phyloP scores from a whole-genome alignment of 441 rosid species.

The Biscutella laevigata region DNA sequence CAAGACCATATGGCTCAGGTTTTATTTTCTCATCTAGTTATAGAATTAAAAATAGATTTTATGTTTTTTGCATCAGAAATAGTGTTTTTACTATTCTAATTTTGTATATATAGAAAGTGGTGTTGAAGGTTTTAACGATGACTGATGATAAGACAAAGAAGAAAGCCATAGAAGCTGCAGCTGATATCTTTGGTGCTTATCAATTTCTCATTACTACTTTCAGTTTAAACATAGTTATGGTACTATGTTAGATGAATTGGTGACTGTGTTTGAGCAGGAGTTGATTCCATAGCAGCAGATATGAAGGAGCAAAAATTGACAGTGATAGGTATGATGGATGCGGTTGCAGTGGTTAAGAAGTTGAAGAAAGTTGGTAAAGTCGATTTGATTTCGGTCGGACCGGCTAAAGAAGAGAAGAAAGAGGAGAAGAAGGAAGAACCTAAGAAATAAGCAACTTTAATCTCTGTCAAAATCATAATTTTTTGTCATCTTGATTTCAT shows the following conservation, averaged over 20 bases:
- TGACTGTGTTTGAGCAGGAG: constrained; percentile 65
- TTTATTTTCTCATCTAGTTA: neutral
- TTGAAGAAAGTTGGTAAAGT: constrained; percentile 93
- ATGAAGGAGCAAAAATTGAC: constrained; percentile 85
- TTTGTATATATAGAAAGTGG: constrained; percentile 49
- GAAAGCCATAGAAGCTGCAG: constrained; percentile 88
- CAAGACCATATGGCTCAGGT: constrained; percentile 61
- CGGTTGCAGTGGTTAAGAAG: constrained; percentile 82
- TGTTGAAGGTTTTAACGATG: constrained; percentile 82
- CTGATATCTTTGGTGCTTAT: constrained; percentile 66
- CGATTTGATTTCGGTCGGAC: constrained; percentile 79
- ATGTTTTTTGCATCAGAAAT: neutral
- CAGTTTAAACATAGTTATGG: too few relatives aligned
- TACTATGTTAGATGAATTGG: too few relatives aligned
- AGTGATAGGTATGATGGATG: constrained; percentile 77
- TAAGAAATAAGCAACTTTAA: constrained; percentile 11
- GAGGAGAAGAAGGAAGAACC: constrained; percentile 53
- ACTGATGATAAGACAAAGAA: constrained; percentile 87
- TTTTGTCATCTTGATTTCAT: constrained; percentile 9
- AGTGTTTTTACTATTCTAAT: neutral
- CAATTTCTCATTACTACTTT: neutral
- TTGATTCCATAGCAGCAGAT: constrained; percentile 90
- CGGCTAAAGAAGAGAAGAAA: constrained; percentile 91
- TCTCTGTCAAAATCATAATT: neutral
- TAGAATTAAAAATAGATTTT: neutral